Base-by-base conservation (phyloP, 2,329 filamentous ascomycete species). In the Mycogone perniciosa region DNA sequence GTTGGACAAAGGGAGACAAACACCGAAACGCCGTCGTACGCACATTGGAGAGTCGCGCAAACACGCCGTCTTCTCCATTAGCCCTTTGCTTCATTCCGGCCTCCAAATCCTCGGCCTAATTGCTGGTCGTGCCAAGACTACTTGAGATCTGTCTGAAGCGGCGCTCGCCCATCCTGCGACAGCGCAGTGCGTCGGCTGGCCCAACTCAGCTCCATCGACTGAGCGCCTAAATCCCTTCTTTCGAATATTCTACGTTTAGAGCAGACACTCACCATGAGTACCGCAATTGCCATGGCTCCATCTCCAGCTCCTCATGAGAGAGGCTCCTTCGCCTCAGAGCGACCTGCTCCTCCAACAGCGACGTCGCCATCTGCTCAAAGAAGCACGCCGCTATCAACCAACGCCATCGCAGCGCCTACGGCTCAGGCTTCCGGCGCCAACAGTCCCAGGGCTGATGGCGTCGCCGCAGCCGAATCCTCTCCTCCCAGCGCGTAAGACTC, bases 241-340 rank as follows among this genome's bases (percentile, higher is more conserved):
- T 20, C 43, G n/a, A 43, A 7, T n/a, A 20, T 20, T 20, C 20
- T 20, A 20, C 20, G 20, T 20, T 20, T 20, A 20, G 20, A 29
- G 27, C 7, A 43, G 9, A 2, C 38, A 30, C 57, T 61, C 67
- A 83, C 61, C 66, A 85, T 85, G 82, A 85, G 81, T 73, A 76
- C 82, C 66, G 81, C 80, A 68, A 78, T 85, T 65, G 80, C 81
- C 62, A 84, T 85, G 82, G 81, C 79, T 64, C 81, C 81, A 58
- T 84, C 82, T 66, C 82, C 81, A 63, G 81, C 81, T 70, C 81
- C 81, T 59, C 81, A 84, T 67, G 81, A 85, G 66, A 74, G 81
- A 65, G 71, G 79, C 53, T 73, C 76, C n/a, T 80, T 78, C 59
- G 69, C 76, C 62, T 73, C 75, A 57, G 78, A 77, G 59, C 67